Evolutionary conservation across 352 stramenopile species (phyloP).

Genomic region (Phytophthora sansomeana): DNA sequence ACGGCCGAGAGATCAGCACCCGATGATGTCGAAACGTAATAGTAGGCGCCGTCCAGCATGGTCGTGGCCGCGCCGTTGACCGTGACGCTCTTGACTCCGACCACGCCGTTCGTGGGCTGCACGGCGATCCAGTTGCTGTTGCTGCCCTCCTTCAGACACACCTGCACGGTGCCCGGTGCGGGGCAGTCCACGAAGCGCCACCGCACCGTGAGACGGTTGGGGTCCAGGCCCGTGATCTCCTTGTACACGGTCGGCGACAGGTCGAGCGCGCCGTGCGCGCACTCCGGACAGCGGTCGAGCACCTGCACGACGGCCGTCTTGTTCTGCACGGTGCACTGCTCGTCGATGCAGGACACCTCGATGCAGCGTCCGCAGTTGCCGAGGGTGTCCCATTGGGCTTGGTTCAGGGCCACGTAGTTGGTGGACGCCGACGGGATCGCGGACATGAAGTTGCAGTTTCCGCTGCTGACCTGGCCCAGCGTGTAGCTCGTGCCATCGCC

Average conservation of each 20-base stretch:
- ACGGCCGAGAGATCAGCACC: constrained; percentile 47
- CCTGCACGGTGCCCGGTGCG: constrained; percentile 53
- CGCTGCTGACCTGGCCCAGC: constrained; percentile 38
- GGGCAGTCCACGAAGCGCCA: constrained; percentile 83
- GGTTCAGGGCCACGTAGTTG: constrained; percentile 81
- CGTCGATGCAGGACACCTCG: constrained; percentile 69
- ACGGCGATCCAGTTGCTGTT: constrained; percentile 67
- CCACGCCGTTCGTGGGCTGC: constrained; percentile 63
- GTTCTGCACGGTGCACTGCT: constrained; percentile 47
- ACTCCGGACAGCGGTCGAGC: constrained; percentile 79
- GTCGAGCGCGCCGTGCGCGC: constrained; percentile 69
- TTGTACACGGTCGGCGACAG: constrained; percentile 76
- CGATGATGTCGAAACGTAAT: constrained; percentile 54
- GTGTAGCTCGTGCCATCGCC: constrained; percentile 59
- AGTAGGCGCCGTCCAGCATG: constrained; percentile 76
- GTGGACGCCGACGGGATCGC: constrained; percentile 47
- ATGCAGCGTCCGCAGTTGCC: constrained; percentile 66
- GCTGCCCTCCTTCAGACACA: constrained; percentile 76
- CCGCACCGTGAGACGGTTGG: constrained; percentile 58
- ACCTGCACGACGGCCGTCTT: constrained; percentile 70
- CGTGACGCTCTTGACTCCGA: constrained; percentile 61
- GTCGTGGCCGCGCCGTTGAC: constrained; percentile 65
- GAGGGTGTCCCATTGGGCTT: constrained; percentile 61
- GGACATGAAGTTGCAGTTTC: constrained; percentile 71
- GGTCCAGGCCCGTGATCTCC: constrained; percentile 68